Base-by-base conservation (phyloP, 331 rosid genomes). In the Malus hybrid region DNA sequence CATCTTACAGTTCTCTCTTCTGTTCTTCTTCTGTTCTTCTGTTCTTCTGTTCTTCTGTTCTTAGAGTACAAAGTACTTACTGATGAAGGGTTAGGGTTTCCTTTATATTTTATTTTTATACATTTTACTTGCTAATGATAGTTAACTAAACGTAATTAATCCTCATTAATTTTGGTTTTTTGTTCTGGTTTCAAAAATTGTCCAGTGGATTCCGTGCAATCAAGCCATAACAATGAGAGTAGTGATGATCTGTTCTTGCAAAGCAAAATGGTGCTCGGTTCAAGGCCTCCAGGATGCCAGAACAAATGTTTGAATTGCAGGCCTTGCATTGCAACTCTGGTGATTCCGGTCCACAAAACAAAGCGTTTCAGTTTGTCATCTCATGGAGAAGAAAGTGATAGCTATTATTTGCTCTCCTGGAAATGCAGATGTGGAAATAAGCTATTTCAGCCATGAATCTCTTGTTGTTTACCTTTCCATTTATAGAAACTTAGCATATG, bases 351-450 rank as follows among this genome's bases (percentile, higher is more conserved):
- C 63, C 90, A 88, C 84, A 78, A 83, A 50, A 60, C 42, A 69
- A 82, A 81, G 44, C 69, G 54, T 20, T 64, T 78, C 65, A 79
- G 59, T 50, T 32, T 70, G 13, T 27, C 78, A 24, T 88, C 88
- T 62, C 85, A 56, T 67, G 79, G 78, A 10, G 97, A 85, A 18
- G 91, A 86, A 66, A 88, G 83, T n/a, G 96, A 82, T 69, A 78
- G 81, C 76, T 91, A 94, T 76, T 90, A 94, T 54, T 88, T 87
- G 34, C 90, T 94, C 28, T 82, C 96, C 4, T 94, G 99, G 99
- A 91, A 87, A 85, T 94, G 97, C 85, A 80, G 62, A 65, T 94
- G 99, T 73, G 95, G 97, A 54, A 67, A 88, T 69, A 88, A 87
- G 78, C 71, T 94, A 13, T 91, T 67, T 83, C 92, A 86, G 31